Conservation (phyloP, 495 filamentous ascomycete species). For the Pyronema omphalodes region DNA sequence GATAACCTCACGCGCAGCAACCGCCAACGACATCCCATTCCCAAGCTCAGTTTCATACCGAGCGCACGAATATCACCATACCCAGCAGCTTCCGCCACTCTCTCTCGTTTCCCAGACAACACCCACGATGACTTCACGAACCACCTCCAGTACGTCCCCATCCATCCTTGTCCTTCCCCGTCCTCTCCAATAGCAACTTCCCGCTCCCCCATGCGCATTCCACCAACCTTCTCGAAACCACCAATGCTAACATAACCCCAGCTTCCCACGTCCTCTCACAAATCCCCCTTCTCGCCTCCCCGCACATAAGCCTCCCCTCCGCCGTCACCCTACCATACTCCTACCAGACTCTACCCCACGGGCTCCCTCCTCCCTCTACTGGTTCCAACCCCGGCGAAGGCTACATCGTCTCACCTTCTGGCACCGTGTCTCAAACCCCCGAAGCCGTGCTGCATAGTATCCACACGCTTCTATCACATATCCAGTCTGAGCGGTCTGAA, state of each 20-base stretch:
- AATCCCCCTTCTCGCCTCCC: constrained; percentile 80
- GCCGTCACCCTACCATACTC: constrained; percentile 88
- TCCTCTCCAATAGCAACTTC: too few relatives aligned
- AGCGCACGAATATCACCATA: too few relatives aligned
- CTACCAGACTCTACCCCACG: constrained; percentile 73
- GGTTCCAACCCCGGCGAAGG: constrained; percentile 27
- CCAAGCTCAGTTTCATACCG: too few relatives aligned
- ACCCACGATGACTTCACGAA: too few relatives aligned
- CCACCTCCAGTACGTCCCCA: too few relatives aligned
- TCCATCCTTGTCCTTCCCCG: too few relatives aligned
- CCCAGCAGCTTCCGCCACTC: too few relatives aligned
- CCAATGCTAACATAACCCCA: not conserved
- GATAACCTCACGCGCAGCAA: too few relatives aligned
- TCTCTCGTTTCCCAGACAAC: too few relatives aligned
- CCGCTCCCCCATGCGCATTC: too few relatives aligned
- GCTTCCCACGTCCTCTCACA: constrained; percentile 78
- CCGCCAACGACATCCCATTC: too few relatives aligned
- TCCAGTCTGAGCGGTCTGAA: constrained; percentile 51
- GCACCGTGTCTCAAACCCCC: constrained; percentile 23
- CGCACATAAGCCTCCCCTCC: constrained; percentile 78
- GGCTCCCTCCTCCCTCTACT: constrained; percentile 60
- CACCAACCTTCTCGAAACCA: too few relatives aligned
- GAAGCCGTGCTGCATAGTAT: constrained; percentile 11
- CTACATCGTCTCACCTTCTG: constrained; percentile 21
- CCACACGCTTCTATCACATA: constrained; percentile 34